Base-by-base conservation (phyloP, 2,329 filamentous ascomycete genomes). In the Neophaeococcomyces aloes region DNA sequence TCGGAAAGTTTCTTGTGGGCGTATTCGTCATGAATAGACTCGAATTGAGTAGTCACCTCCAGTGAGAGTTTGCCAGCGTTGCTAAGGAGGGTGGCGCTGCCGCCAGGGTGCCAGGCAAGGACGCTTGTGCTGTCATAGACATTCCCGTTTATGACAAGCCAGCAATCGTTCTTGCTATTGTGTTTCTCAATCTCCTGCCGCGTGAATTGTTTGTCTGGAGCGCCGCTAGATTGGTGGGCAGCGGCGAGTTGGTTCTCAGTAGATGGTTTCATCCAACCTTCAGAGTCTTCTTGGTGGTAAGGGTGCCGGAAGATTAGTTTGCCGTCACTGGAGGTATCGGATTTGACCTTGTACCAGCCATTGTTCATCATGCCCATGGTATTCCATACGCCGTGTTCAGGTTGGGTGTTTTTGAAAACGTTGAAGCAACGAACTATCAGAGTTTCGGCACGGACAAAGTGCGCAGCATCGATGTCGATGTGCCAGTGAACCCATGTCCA, bases 321-420 rank as follows among this genome's bases (percentile, higher is more conserved):
- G 52, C 1, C 60, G 56, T 7, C 59, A 56, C 2, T 64, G 52
- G 13, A 57, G 48, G 11, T 58, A 55, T n/a, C 61, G 55, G 0
- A 57, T 35, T 63, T 65, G 11, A 74, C 65, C 1, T 56, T 47
- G 48, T 73, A 73, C 65, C 66, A 70, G 47, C 65, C 66, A 34
- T 74, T 74, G 54, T 74, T 75, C 70, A 75, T 73, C 68, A 74
- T 72, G 58, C 59, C 59, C 65, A 69, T 63, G 1, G 69, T 59
- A 46, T 72, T 74, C 70, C 70, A 74, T 3, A 55, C 58, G 3
- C 62, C 61, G 15, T 62, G 56, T 45, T 63, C 53, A 1, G 71
- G 70, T 48, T 75, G 70, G 1, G 68, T 71, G 47, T 71, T 71
- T 48, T 71, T 73, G 56, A 66, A 67, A 0, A 67, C 68, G 43